Evolutionary conservation across 225 moss, liverwort and hornwort species (phyloP).

Genomic region (Thuidium tamariscinum): DNA sequence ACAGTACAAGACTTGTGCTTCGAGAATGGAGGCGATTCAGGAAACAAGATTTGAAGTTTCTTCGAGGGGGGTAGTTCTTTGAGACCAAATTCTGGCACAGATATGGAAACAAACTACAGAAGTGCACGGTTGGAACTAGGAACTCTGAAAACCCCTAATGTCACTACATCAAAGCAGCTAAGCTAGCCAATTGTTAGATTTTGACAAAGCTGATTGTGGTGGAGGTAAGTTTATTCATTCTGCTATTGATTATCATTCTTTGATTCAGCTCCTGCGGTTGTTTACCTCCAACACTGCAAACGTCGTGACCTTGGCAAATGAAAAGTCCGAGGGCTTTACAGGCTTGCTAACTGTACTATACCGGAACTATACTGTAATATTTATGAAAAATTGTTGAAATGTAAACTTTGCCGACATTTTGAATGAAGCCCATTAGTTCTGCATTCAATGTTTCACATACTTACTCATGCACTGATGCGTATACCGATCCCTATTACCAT

Average conservation of each 20-base stretch:
- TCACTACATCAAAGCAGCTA: neutral
- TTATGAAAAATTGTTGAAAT: neutral
- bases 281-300: neutral
- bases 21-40: neutral
- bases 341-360: slow-evolving; percentile 1
- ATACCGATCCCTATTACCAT: neutral
- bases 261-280: neutral
- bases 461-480: neutral
- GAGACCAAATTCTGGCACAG: neutral
- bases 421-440: neutral
- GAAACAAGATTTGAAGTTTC: neutral
- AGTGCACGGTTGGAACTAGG: neutral
- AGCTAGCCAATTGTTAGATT: neutral
- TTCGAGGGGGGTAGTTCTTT: neutral
- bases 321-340: neutral
- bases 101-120: neutral
- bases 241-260: neutral
- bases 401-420: neutral
- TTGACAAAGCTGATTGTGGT: neutral
- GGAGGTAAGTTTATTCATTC: neutral
- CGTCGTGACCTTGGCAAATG: neutral
- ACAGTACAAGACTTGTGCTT: neutral
- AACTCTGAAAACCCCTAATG: neutral
- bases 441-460: neutral
- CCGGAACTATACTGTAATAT: neutral